Evolutionary conservation across 192 early-diverging fungal species (phyloP), one percentile per base, ranked within the genome.

Genomic region (Coemansia interrupta): DNA sequence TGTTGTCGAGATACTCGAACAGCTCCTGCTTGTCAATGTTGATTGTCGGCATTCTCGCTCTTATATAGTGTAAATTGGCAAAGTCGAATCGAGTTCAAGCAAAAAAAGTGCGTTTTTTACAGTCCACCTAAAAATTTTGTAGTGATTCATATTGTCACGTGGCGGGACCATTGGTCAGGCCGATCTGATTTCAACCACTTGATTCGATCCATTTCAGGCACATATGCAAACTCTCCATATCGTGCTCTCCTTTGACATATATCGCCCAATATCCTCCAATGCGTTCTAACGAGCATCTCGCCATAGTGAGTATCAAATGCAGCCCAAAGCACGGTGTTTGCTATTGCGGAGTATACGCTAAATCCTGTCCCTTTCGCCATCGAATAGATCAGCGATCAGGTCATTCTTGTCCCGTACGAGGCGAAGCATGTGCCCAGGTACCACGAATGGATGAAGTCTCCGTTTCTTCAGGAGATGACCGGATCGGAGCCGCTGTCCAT

Each of bases 391-490:
- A 84, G 89, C 20, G 46, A 73, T 5, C 78, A 82, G 53, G 80
- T 78, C 0, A 61, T 88, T 12, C 85, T 97, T 2, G 91, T 94
- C 12, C 95, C 95, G 1, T 98, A 98, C 82, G 79, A 82, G 43
- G 66, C 65, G 14, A 86, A 88, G 47, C 95, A 98, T 83, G 94
- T 98, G 1, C 80, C 80, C 11, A 81, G 66, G 54, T 98, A 98
- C 68, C 94, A 98, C 72, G 87, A 88, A 55, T 98, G 95, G 95
- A 96, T 98, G 93, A 85, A 91, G 63, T 88, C 87, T 9, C 87
- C 90, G 3, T 92, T 84, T 72, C 79, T 97, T 20, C 89, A 91
- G 54, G 94, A 93, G 64, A 89, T 92, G 89, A 98, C 94, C 12
- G 95, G 92, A 3, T 96, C 94, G 8, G 94, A 98, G 68, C 94